Base-by-base conservation (phyloP, 352 stramenopile genomes). In the Phytophthora cactorum region DNA sequence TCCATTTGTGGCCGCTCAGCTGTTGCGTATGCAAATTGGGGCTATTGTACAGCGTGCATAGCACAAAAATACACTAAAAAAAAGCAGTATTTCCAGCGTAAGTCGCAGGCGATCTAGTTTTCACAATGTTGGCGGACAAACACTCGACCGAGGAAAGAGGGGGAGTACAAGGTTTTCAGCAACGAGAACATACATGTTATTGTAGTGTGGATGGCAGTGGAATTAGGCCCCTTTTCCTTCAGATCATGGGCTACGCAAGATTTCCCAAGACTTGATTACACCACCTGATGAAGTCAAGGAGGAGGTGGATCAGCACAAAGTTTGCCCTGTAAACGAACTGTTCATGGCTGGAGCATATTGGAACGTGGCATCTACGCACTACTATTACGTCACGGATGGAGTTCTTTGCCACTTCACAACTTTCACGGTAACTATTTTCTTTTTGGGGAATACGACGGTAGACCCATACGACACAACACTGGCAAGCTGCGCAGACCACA, bases 281-380 rank as follows among this genome's bases (percentile, higher is more conserved):
- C 54, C 49, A 4, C 7, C n/a, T 25, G 11, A 28, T 12, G 44
- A 14, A 14, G n/a, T 17, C 12, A 17, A 43, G 5, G 4, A 9
- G 5, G 29, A 32, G 9, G 34, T 7, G 67, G 29, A 70, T 22
- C 34, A 66, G 6, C 14, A 46, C 17, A 25, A 49, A 14, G 17
- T 27, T 12, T 74, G 66, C 4, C 54, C 60, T 15, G 60, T 74
- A 5, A 31, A 58, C 10, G 55, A 55, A 10, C 12, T 66, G 3
- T 58, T 59, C 27, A 66, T 70, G 28, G 66, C 66, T 41, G 39
- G 54, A 29, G 49, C 53, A 10, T 74, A 45, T 31, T 70, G 66
- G 66, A 74, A 74, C 17, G 14, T 70, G 4, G 31, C 14, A 3
- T 52, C 59, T 2, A 52, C 52, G 11, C 52, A 64, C 22, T 72